Evolutionary conservation across 169 alveolate species (phyloP).

Genomic region (Miamiensis avidus): DNA sequence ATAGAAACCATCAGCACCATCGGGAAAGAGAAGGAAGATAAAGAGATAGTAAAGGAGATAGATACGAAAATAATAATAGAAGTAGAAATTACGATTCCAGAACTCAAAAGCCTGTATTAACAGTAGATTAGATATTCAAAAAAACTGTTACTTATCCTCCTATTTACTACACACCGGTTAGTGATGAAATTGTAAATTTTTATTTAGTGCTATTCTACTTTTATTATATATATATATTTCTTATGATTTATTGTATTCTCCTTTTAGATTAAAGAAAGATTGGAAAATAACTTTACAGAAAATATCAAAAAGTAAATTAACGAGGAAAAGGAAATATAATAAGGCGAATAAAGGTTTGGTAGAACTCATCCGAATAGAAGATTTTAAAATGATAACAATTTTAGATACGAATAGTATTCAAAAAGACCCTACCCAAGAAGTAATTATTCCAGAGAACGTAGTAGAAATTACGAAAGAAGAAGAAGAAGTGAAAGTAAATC

Average conservation of each 20-base stretch:
- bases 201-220: too few species aligned
- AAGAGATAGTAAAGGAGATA: too few species aligned
- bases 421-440: background rate
- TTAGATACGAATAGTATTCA: background rate
- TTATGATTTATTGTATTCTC: too few species aligned
- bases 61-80: too few species aligned
- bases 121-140: background rate
- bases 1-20: too few species aligned
- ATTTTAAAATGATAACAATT: background rate
- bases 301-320: too few species aligned
- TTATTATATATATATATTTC: too few species aligned
- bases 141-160: background rate
- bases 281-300: background rate
- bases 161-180: background rate
- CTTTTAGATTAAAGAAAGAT: background rate
- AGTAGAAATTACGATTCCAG: too few species aligned
- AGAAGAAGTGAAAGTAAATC: background rate
- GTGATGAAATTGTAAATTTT: background rate
- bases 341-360: background rate
- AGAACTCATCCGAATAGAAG: background rate
- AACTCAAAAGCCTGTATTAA: too few species aligned
- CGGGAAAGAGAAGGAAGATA: background rate
- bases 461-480: background rate
- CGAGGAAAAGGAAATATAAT: background rate
- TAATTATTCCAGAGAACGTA: background rate